A percentile compares a stretch with the other conserved stretches of the same genome.
phyloP scores from a whole-genome alignment of 2,329 filamentous ascomycete genomes.

The Fusarium robinianum region DNA sequence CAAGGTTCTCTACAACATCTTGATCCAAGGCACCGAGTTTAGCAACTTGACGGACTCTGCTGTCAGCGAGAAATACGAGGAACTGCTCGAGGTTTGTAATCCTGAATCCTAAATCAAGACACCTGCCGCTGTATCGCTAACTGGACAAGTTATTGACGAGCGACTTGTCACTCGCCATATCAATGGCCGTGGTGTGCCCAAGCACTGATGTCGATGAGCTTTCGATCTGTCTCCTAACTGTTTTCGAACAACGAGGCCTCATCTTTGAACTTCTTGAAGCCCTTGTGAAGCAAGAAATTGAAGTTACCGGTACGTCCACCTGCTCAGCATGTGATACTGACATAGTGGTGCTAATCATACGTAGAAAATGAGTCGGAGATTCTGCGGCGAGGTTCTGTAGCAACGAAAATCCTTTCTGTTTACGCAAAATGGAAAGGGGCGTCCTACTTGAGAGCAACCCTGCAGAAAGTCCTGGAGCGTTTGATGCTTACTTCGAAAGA shows the following conservation, averaged over 20 bases:
- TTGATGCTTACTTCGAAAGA: slow-evolving; percentile 70
- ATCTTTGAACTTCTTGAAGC: slow-evolving; percentile 68
- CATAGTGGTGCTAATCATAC: slow-evolving; percentile 15
- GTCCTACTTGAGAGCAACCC: slow-evolving; percentile 64
- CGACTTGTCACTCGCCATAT: slow-evolving; percentile 65
- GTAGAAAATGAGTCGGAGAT: slow-evolving; percentile 70
- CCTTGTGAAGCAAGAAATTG: slow-evolving; percentile 70
- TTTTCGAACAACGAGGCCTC: slow-evolving; percentile 69
- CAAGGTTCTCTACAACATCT: slow-evolving; percentile 70
- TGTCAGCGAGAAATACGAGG: slow-evolving; percentile 70
- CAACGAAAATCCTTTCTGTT: slow-evolving; percentile 73
- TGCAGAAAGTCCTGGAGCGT: slow-evolving; percentile 69
- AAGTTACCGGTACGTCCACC: slow-evolving; percentile 59
- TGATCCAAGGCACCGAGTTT: slow-evolving; percentile 73
- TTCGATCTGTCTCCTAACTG: slow-evolving; percentile 67
- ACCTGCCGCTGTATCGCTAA: slow-evolving; percentile 2
- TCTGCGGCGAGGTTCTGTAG: slow-evolving; percentile 68
- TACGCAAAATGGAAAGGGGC: slow-evolving; percentile 74
- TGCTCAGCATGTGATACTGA: not conserved
- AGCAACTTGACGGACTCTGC: slow-evolving; percentile 69
- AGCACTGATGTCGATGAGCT: slow-evolving; percentile 71
- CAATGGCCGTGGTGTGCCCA: slow-evolving; percentile 68
- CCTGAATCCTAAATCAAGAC: not conserved
- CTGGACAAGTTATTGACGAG: slow-evolving; percentile 58
- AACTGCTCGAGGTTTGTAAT: slow-evolving; percentile 56